A percentile compares a stretch with the other conserved stretches of the same genome.
phyloP scores from a whole-genome alignment of 2,329 filamentous ascomycete species.

The Aspergillus ustus region DNA sequence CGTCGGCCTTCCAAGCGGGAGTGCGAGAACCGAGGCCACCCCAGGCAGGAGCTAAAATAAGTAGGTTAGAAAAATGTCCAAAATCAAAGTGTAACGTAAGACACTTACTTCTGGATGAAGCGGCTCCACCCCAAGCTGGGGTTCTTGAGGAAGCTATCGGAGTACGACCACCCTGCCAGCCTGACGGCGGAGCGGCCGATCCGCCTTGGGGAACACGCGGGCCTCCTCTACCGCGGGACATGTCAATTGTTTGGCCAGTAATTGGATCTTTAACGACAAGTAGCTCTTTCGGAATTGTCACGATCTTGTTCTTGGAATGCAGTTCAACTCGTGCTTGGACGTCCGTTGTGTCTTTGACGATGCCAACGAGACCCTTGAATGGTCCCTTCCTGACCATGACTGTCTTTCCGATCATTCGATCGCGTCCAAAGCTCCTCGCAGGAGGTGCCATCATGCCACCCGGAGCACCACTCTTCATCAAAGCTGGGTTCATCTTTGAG shows the following conservation, averaged over 20 bases:
- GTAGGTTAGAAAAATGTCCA: conserved; percentile 29
- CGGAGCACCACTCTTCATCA: conserved; percentile 70
- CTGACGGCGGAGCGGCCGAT: conserved; percentile 50
- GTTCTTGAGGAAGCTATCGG: conserved; percentile 72
- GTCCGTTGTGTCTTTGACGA: conserved; percentile 93
- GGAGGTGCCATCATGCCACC: conserved; percentile 66
- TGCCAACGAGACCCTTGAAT: conserved; percentile 90
- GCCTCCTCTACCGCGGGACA: conserved; percentile 56
- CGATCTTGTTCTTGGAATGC: conserved; percentile 90
- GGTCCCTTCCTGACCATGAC: conserved; percentile 85
- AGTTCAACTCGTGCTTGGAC: conserved; percentile 85
- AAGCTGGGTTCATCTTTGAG: conserved; percentile 87
- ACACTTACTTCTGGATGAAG: conserved; percentile 64
- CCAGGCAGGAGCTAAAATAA: conserved; percentile 46
- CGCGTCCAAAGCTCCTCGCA: conserved; percentile 69
- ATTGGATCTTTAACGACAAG: conserved; percentile 82
- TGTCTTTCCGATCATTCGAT: conserved; percentile 86
- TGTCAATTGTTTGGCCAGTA: conserved; percentile 78
- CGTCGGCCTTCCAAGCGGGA: conserved; percentile 62
- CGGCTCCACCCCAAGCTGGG: conserved; percentile 72
- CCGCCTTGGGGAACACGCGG: conserved; percentile 54
- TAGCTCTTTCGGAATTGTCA: conserved; percentile 80
- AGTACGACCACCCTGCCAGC: conserved; percentile 72
- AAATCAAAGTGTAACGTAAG: background rate
- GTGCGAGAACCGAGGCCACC: conserved; percentile 50